Evolutionary conservation across 805 yeast species (phyloP).

Genomic region (Metschnikowia kunwiensis): DNA sequence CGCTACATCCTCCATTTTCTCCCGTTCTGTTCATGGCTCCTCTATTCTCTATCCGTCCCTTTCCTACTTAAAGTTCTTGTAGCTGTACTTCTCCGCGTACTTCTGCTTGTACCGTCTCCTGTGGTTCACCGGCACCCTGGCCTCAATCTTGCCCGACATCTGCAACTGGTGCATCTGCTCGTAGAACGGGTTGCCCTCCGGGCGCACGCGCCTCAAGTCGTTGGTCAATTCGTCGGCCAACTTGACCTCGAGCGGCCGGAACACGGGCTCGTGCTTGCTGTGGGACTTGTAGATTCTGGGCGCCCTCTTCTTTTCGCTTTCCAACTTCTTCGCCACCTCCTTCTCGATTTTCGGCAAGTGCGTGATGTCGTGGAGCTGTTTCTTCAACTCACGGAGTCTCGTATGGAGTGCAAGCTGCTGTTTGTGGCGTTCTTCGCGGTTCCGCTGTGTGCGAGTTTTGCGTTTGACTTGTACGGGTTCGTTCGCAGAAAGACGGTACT

Average conservation of each 20-base stretch:
- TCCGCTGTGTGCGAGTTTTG: constrained; percentile 77
- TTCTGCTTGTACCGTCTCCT: constrained; percentile 67
- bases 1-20: too few species aligned
- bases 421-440: constrained; percentile 60
- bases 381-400: constrained; percentile 58
- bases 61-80: constrained; percentile 58
- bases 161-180: constrained; percentile 83
- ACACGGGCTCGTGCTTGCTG: constrained; percentile 42
- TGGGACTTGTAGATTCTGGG: constrained; percentile 28
- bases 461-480: constrained; percentile 63
- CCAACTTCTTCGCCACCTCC: constrained; percentile 30
- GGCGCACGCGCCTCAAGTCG: constrained; percentile 76
- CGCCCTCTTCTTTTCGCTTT: constrained; percentile 24
- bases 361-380: constrained; percentile 57
- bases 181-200: constrained; percentile 84
- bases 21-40: too few species aligned
- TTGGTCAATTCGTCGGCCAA: constrained; percentile 85
- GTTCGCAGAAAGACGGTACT: constrained; percentile 61
- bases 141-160: constrained; percentile 80
- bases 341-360: constrained; percentile 26
- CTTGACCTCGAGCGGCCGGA: constrained; percentile 65
- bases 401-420: constrained; percentile 54
- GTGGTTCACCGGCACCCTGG: constrained; percentile 68
- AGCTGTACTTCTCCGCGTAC: constrained; percentile 88
- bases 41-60: too few species aligned